Evolutionary conservation across 768 basidiomycete species (phyloP), one percentile per base, ranked within the genome.

Genomic region (Pleurotus tuber-regium): DNA sequence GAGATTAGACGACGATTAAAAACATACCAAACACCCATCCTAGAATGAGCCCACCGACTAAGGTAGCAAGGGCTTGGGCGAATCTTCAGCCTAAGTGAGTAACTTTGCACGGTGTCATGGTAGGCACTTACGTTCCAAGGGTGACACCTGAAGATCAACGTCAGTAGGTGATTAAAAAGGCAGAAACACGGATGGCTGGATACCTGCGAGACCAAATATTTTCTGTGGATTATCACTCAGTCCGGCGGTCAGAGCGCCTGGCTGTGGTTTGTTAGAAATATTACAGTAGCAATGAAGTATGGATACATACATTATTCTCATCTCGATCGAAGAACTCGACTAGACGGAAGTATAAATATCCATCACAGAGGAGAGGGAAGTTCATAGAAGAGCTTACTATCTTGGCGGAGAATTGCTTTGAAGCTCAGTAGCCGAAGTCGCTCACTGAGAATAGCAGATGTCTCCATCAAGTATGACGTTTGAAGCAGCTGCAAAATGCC

Each of bases 261-360:
- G 87, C 80, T 86, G 60, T 5, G 49, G 40, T 7, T 49, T 21
- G 4, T 11, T 16, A 2, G 18, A 11, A 9, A 6, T 14, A 18
- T 10, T n/a, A n/a, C n/a, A n/a, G n/a, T n/a, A n/a, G n/a, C 9
- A 19, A 14, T 35, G 21, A 47, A 28, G n/a, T 5, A 18, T 18
- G 50, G 1, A 11, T 8, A 69, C 81, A 59, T 65, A 84, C 84
- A 52, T 75, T 89, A 63, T 97, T 83, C 66, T 85, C 82, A 21
- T 92, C 90, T 68, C 81, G 84, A 68, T 97, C 93, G 53, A 95
- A 97, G 75, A 86, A 95, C 54, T 86, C 87, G 59, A 91, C 84
- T 87, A 42, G 4, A 9, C 11, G 36, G 16, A 9, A 26, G 12
- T 1, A 18, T 55, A 47, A 66, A 40, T 46, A 52, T 35, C 50